phyloP scores from a whole-genome alignment of 805 yeast genomes.

The Monosporozyma aquatica region DNA sequence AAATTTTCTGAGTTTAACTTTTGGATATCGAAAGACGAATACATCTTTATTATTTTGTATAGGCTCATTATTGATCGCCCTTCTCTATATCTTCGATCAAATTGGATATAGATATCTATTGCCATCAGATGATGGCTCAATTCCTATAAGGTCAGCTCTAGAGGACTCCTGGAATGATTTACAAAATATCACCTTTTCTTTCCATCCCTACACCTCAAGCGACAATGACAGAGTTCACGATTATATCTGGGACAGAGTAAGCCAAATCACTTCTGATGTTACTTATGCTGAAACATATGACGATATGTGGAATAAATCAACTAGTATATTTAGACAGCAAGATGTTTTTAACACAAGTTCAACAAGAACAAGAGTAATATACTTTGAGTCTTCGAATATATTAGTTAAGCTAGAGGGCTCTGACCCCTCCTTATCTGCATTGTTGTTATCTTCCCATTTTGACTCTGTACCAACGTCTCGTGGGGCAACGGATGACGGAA shows the following conservation, averaged over 20 bases:
- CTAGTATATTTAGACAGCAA: constrained; percentile 42
- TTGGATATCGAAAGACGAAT: constrained; percentile 68
- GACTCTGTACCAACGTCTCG: constrained; percentile 82
- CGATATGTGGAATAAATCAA: constrained; percentile 32
- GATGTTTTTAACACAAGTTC: constrained; percentile 39
- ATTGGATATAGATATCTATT: constrained; percentile 9
- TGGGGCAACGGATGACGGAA: constrained; percentile 91
- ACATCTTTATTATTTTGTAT: constrained; percentile 46
- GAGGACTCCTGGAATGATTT: constrained; percentile 55
- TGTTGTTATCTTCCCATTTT: constrained; percentile 75
- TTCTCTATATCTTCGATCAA: constrained; percentile 28
- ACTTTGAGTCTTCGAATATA: constrained; percentile 77
- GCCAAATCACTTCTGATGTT: constrained; percentile 24
- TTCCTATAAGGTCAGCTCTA: constrained; percentile 27
- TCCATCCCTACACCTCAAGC: constrained; percentile 73
- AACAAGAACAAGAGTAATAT: constrained; percentile 43
- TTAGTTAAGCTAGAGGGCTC: constrained; percentile 65
- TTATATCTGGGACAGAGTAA: constrained; percentile 42
- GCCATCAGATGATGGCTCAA: constrained; percentile 30
- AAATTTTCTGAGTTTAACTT: constrained; percentile 37
- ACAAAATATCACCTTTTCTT: constrained; percentile 53
- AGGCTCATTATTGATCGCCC: constrained; percentile 37
- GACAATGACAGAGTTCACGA: constrained; percentile 73
- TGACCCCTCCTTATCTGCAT: constrained; percentile 48
- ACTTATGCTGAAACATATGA: constrained; percentile 30